Conservation (phyloP, 2,329 filamentous ascomycete genomes). For the Fusarium tjaetaba region DNA sequence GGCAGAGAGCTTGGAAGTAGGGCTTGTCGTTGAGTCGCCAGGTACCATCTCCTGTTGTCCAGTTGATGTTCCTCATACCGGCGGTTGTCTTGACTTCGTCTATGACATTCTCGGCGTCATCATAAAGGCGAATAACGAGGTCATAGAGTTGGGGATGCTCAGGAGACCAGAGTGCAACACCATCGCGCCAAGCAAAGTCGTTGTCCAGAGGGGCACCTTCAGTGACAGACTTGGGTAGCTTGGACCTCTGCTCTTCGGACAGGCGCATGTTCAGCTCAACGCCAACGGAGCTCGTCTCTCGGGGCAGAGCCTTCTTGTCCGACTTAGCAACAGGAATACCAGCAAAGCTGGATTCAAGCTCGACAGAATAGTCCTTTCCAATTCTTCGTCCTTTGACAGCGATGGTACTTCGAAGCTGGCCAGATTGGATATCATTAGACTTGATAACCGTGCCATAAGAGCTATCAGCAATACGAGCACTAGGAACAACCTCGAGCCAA, state of each 20-base stretch:
- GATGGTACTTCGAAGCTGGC: constrained; percentile 61
- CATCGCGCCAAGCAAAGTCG: constrained; percentile 58
- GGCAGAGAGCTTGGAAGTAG: constrained; percentile 67
- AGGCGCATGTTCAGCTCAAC: constrained; percentile 62
- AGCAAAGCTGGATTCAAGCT: constrained; percentile 63
- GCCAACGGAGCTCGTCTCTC: constrained; percentile 59
- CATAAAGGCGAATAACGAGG: constrained; percentile 62
- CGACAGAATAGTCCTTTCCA: constrained; percentile 58
- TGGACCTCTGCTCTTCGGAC: constrained; percentile 51
- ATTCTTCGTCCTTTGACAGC: constrained; percentile 60
- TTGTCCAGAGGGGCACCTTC: constrained; percentile 50
- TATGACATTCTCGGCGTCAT: constrained; percentile 52
- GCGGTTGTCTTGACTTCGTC: constrained; percentile 69
- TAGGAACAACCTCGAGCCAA: constrained; percentile 66
- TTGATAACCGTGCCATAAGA: constrained; percentile 67
- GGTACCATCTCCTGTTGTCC: constrained; percentile 66
- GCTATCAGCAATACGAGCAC: constrained; percentile 62
- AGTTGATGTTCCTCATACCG: constrained; percentile 69
- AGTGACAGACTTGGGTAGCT: constrained; percentile 51
- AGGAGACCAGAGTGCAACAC: constrained; percentile 70
- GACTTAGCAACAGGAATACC: constrained; percentile 58
- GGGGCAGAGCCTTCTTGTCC: constrained; percentile 54
- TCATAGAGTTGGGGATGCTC: constrained; percentile 67
- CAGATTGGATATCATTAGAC: constrained; percentile 63
- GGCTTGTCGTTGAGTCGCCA: constrained; percentile 68